phyloP scores from a whole-genome alignment of 2,329 filamentous ascomycete species.

The Fusarium scirpi region DNA sequence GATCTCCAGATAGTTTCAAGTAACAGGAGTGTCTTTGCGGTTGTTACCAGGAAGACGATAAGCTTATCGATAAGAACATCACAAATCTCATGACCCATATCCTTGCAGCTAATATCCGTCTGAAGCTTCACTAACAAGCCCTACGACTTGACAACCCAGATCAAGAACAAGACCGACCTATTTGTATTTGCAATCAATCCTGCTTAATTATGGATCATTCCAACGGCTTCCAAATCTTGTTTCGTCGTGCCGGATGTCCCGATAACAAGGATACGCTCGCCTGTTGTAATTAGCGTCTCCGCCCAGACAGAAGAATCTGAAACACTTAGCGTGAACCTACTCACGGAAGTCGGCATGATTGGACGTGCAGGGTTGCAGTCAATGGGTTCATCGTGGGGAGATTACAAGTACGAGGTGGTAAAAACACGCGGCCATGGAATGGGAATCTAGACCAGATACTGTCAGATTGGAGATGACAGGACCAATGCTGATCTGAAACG shows the following conservation, averaged over 20 bases:
- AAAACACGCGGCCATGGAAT: neutral
- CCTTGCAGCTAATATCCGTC: neutral
- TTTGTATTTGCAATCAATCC: neutral
- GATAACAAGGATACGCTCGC: neutral
- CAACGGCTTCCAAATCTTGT: neutral
- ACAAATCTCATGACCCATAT: neutral
- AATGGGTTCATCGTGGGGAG: neutral
- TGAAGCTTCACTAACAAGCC: neutral
- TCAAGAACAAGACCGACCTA: no score
- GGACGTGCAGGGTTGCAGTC: neutral
- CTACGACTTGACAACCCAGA: neutral
- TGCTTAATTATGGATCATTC: neutral
- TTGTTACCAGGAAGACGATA: no score
- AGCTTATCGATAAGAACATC: no score
- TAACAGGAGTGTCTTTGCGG: rapidly evolving
- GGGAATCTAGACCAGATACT: neutral
- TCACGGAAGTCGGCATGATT: neutral
- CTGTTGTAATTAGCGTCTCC: neutral
- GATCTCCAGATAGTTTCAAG: no score
- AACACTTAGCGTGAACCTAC: neutral
- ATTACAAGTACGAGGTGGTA: neutral
- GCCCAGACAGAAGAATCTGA: neutral
- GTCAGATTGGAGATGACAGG: neutral
- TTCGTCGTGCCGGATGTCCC: neutral
- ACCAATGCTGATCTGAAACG: neutral